Evolutionary conservation across 352 stramenopile genomes (phyloP), one percentile per base, ranked within the genome.

Genomic region (Salisapilia sapeloensis): DNA sequence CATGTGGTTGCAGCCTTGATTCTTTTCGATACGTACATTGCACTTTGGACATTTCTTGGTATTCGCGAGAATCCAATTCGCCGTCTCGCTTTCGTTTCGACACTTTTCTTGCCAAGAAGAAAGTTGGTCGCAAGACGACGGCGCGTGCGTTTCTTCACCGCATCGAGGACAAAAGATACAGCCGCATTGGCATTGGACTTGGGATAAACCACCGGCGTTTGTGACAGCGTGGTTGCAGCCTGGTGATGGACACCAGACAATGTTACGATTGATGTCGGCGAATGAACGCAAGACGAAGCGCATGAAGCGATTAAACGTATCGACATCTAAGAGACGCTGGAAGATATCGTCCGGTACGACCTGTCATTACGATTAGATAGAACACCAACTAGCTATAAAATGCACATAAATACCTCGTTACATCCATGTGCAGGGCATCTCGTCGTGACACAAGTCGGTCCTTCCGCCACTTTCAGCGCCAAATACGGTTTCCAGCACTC

Each of bases 1-100:
- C 89, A 99, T 99, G 75, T 99, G 95, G 60, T 99, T 99, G 64
- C 95, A 99, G 15, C 96, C 96, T 46, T 99, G 92, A 57, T 99
- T 99, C 63, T 99, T 99, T 60, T 99, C 94, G 53, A 99, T 99
- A 33, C 93, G 83, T 42, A 93, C 93, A 14, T 72, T 75, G 60
- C 96, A 99, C 57, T 98, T 98, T 8, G 96, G 96, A 60, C 96
- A 99, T 38, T 93, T 94, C 66, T 99, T 99, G 22, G 95, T 99
- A 66, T 99, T 98, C 21, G 94, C 94, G 7, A 99, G 50, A 33
- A 99, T 99, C 95, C 94, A 99, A 57, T 99, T 99, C 29, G 94
- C 93, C 16, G 93, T 99, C 63, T 99, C 95, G 6, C 75, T 96
- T 56, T 99, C 94, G 38, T 98, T 98, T 20, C 72, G 53, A 57